These are phyloP conservation scores for Musa itinerans DNA, from an alignment of 176 grass and related monocot genomes.

Conservation along the genomic window DNA sequence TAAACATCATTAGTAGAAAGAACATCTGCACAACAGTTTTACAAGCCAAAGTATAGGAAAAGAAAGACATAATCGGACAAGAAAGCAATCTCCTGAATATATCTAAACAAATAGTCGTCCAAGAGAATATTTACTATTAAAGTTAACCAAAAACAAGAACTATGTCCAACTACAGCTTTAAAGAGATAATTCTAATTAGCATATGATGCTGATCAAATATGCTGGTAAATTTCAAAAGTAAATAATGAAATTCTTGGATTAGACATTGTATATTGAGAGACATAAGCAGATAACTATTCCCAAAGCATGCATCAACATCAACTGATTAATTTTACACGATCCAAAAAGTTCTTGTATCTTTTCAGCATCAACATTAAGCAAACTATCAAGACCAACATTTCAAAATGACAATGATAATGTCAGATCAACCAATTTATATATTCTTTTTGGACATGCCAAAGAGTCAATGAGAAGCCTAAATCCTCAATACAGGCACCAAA, in stretches of 20 bases:
- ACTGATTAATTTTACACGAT: too few species aligned
- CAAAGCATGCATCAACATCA: too few species aligned
- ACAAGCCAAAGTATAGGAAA: neutral
- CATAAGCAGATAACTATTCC: too few species aligned
- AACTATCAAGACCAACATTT: neutral
- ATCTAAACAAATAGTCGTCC: neutral
- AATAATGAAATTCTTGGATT: neutral
- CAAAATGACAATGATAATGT: neutral
- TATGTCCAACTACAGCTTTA: neutral
- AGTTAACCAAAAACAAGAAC: neutral
- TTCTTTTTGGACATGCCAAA: too few species aligned
- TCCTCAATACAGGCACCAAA: too few species aligned
- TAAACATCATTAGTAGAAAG: neutral
- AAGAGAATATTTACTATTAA: neutral
- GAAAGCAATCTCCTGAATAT: neutral
- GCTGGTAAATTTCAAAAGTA: neutral
- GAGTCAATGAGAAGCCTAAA: too few species aligned
- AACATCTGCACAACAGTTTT: neutral
- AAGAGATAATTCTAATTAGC: neutral
- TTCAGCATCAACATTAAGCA: neutral
- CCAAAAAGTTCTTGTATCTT: too few species aligned
- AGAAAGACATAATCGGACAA: neutral
- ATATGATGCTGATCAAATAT: neutral
- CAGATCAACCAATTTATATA: neutral
- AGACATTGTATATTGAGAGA: too few species aligned